Base-by-base conservation (phyloP, 2,329 filamentous ascomycete genomes). In the Dactylonectria macrodidyma region DNA sequence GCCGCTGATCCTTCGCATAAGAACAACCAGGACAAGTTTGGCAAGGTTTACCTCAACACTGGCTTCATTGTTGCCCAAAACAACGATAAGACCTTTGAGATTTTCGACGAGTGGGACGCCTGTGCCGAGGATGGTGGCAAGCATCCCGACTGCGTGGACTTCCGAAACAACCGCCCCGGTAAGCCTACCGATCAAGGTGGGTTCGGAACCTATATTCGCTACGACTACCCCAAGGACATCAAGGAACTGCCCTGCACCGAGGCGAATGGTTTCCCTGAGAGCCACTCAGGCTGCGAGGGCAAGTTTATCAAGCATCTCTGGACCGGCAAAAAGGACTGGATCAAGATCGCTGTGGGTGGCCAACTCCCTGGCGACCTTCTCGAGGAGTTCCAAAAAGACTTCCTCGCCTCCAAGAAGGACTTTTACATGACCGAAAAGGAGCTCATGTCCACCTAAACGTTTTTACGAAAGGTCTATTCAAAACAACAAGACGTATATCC, bases 21-120 rank as follows among this genome's bases (percentile, higher is more conserved):
- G 41, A 73, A 75, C 73, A 85, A 85, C 76, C 75, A 78, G 65
- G 83, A 85, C 72, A 75, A 78, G 70, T 80, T 78, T 26, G 79
- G 78, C 66, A 81, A 80, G 62, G 71, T 79, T 71, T 85, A 82
- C 80, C 80, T 83, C 72, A 88, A 88, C 78, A 86, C 86, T 1
- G 86, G 86, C 19, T 87, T 88, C 79, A 86, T 88, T 75, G 78
- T 88, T 46, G 82, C 85, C 3, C 86, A 88, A 77, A 86, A 86
- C 75, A 85, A 85, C 71, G 75, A 80, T 16, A 82, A 81, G 69
- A 85, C 84, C 1, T 82, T 82, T 69, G 79, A 84, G 36, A 85
- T 88, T 41, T 78, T 88, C 46, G 81, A 84, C 66, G 84, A 84
- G 51, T 88, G 86, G 86, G 78, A 80, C 38, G 76, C 76, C 56